Conservation (phyloP, 2,329 filamentous ascomycete species). For the Pseudogymnoascus sp. region DNA sequence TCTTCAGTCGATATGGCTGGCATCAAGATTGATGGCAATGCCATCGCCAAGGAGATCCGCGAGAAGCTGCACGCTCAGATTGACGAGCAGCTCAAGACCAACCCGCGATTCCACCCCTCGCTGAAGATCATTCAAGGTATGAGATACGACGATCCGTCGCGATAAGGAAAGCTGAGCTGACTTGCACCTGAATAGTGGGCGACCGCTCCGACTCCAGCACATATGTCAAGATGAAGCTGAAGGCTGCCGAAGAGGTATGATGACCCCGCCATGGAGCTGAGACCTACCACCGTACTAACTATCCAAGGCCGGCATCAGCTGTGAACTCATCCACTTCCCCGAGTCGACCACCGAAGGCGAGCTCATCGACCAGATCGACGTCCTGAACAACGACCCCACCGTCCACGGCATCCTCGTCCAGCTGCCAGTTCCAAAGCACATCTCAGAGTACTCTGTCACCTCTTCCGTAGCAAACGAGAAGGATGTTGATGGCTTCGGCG, state of each 20-base stretch:
- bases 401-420: slow-evolving; percentile 94
- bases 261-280: slow-evolving; percentile 15
- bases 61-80: slow-evolving; percentile 76
- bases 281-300: slow-evolving; percentile 13
- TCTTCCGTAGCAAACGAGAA: slow-evolving; percentile 88
- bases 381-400: slow-evolving; percentile 75
- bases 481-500: slow-evolving; percentile 95
- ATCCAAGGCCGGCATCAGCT: slow-evolving; percentile 73
- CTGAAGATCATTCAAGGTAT: slow-evolving; percentile 92
- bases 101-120: slow-evolving; percentile 80
- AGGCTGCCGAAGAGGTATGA: slow-evolving; percentile 81
- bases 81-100: slow-evolving; percentile 67
- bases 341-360: slow-evolving; percentile 76
- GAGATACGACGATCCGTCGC: slow-evolving; percentile 24
- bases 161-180: slow-evolving; percentile 14
- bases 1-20: slow-evolving; percentile 66
- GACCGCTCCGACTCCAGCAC: slow-evolving; percentile 94
- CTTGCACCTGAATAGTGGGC: slow-evolving; percentile 53
- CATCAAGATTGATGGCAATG: slow-evolving; percentile 88
- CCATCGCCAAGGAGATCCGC: slow-evolving; percentile 86
- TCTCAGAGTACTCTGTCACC: slow-evolving; percentile 85
- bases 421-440: slow-evolving; percentile 77
- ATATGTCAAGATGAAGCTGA: slow-evolving; percentile 99
- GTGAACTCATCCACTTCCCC: slow-evolving; percentile 76
- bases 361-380: slow-evolving; percentile 71